These are phyloP conservation scores for Dipodascus geniculatus DNA, from an alignment of 805 yeast genomes.

Conservation along the genomic window DNA sequence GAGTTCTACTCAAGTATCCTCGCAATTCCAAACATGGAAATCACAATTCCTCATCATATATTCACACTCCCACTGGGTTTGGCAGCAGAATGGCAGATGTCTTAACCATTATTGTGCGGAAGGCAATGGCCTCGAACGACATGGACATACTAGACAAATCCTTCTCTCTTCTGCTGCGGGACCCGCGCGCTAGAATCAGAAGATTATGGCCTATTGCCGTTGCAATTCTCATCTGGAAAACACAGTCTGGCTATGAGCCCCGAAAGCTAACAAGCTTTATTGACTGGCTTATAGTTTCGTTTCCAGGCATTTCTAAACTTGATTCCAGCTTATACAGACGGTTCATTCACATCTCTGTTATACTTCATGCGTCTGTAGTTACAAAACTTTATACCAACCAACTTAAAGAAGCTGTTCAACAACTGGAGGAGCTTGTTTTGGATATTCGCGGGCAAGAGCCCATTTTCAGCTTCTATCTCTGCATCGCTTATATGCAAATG, in stretches of 20 bases:
- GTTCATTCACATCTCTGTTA: slow-evolving; percentile 8
- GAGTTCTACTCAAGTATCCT: neutral
- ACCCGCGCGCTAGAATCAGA: slow-evolving; percentile 10
- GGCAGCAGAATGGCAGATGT: neutral
- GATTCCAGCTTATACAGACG: slow-evolving; percentile 1
- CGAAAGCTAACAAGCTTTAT: slow-evolving; percentile 11
- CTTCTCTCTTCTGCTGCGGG: slow-evolving; percentile 12
- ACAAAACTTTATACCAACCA: slow-evolving; percentile 10
- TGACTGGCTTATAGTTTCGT: slow-evolving; percentile 16
- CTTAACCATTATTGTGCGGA: neutral
- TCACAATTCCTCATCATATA: neutral
- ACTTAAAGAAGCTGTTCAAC: slow-evolving; percentile 12
- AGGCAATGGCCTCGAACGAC: neutral
- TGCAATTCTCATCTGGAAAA: slow-evolving; percentile 9
- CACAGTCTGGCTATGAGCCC: neutral
- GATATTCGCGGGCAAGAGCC: slow-evolving; percentile 15
- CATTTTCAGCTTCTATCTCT: slow-evolving; percentile 9
- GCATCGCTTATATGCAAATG: slow-evolving; percentile 15
- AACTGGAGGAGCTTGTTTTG: slow-evolving; percentile 13
- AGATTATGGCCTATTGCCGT: slow-evolving; percentile 15
- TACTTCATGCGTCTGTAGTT: slow-evolving; percentile 9
- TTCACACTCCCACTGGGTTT: neutral
- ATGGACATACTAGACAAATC: slow-evolving; percentile 1
- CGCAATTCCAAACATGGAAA: neutral
- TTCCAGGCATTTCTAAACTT: slow-evolving; percentile 5